Evolutionary conservation across 2,329 filamentous ascomycete genomes (phyloP).

Genomic region (Colletotrichum tabaci): DNA sequence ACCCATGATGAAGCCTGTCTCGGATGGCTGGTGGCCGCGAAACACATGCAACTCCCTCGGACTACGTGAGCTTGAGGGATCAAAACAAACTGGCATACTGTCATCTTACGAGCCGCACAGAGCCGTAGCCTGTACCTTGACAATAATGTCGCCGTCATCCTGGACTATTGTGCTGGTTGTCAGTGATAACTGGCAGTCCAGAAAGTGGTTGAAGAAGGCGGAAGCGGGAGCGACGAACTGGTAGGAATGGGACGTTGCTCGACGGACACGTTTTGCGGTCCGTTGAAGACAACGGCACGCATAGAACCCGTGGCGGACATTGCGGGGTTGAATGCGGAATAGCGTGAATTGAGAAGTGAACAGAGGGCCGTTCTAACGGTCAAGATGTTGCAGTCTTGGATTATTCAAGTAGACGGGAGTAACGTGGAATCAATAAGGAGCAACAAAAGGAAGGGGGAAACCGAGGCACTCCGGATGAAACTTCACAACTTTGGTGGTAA

Average conservation of each 20-base stretch:
- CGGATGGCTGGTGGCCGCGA: constrained; percentile 82
- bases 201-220: not conserved
- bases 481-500: not conserved
- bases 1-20: constrained; percentile 77
- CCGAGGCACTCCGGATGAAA: not conserved
- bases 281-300: constrained; percentile 92
- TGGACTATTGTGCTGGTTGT: constrained; percentile 64
- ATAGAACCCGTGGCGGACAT: constrained; percentile 66
- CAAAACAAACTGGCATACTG: constrained; percentile 42
- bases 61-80: constrained; percentile 24
- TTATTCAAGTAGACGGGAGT: not conserved
- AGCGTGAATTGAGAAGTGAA: not conserved
- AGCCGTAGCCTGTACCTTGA: constrained; percentile 87
- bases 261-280: constrained; percentile 80
- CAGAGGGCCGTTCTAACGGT: not conserved
- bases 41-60: constrained; percentile 87
- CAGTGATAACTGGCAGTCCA: not conserved
- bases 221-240: constrained; percentile 53
- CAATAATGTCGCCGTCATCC: constrained; percentile 81
- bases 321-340: constrained; percentile 17
- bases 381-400: not conserved
- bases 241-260: constrained; percentile 85
- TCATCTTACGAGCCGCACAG: constrained; percentile 84
- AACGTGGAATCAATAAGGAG: not conserved
- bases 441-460: not conserved